Conservation (phyloP, 805 yeast species). For the Ogataea sp. region DNA sequence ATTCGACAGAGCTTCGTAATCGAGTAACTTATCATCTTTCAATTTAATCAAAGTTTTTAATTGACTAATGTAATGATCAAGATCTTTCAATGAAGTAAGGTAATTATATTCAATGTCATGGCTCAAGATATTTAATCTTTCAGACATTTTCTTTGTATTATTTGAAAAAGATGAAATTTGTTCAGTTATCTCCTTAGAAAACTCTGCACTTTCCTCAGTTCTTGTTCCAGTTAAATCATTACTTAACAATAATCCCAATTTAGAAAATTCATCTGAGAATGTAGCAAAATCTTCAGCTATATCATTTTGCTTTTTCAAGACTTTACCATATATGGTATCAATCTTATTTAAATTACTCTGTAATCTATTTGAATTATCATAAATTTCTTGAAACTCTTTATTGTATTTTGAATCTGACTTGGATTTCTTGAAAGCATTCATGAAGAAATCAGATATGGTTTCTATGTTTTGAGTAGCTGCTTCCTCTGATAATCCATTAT, state of each 20-base stretch:
- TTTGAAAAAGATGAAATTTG: conserved; percentile 20
- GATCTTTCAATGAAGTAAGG: conserved; percentile 73
- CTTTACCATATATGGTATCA: conserved; percentile 69
- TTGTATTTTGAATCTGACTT: conserved; percentile 44
- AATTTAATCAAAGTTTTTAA: conserved; percentile 64
- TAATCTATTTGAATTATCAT: conserved; percentile 72
- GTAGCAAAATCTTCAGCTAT: conserved; percentile 66
- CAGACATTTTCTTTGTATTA: conserved; percentile 31
- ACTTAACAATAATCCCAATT: conserved; percentile 38
- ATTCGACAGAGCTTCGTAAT: conserved; percentile 77
- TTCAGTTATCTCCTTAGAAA: conserved; percentile 27
- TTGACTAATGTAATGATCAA: conserved; percentile 70
- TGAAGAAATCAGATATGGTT: conserved; percentile 79
- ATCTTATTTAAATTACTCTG: conserved; percentile 76
- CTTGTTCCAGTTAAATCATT: conserved; percentile 26
- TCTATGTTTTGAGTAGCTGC: conserved; percentile 38
- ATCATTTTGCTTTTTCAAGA: conserved; percentile 64
- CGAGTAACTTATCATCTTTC: conserved; percentile 87
- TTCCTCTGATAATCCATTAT: conserved; percentile 7
- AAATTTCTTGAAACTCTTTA: conserved; percentile 75
- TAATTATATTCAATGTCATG: conserved; percentile 68
- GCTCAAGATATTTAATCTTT: conserved; percentile 21
- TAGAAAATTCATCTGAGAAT: conserved; percentile 61
- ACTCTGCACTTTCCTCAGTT: conserved; percentile 20
- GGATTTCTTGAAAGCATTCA: conserved; percentile 87